A percentile compares a stretch with the other conserved stretches of the same genome.
Conservation (phyloP, 2,329 filamentous ascomycete genomes). For the Colletotrichum horii region DNA sequence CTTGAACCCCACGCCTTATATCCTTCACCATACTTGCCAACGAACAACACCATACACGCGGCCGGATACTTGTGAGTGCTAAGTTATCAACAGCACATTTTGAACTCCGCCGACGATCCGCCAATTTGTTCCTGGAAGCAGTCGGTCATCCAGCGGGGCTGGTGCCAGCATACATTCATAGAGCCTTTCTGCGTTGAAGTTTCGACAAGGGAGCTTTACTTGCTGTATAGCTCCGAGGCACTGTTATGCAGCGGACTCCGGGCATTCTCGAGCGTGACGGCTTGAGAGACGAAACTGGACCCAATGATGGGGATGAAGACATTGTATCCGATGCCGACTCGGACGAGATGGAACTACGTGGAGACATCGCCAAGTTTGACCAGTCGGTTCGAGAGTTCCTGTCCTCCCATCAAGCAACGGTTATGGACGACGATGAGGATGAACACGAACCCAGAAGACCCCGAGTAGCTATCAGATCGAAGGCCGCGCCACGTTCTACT, state of each 20-base stretch:
- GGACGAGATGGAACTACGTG: constrained; percentile 47
- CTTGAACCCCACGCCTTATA: not conserved
- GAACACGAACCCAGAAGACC: constrained; percentile 17
- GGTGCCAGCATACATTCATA: too few species aligned
- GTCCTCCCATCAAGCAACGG: constrained; percentile 33
- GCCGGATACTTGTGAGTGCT: not conserved
- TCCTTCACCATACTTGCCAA: not conserved
- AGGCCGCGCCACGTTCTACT: constrained; percentile 24
- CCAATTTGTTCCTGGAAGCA: too few species aligned
- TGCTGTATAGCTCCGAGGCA: not conserved
- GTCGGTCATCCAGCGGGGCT: too few species aligned
- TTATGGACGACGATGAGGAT: not conserved
- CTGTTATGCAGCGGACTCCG: not conserved
- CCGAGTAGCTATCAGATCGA: constrained; percentile 26
- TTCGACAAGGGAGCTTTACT: not conserved
- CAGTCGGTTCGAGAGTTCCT: constrained; percentile 46
- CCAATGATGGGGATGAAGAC: constrained; percentile 21
- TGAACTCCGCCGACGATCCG: not conserved
- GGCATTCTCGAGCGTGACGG: not conserved
- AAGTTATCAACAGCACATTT: not conserved
- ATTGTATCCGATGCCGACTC: constrained; percentile 47
- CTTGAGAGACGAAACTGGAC: not conserved
- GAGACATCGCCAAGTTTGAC: constrained; percentile 48
- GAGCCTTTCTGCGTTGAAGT: too few species aligned
- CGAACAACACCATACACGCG: not conserved